Percentiles rank a stretch among this genome's conserved stretches.
These are phyloP conservation scores for Boletus fagicola DNA, from an alignment of 768 basidiomycete species.

Conservation along the genomic window DNA sequence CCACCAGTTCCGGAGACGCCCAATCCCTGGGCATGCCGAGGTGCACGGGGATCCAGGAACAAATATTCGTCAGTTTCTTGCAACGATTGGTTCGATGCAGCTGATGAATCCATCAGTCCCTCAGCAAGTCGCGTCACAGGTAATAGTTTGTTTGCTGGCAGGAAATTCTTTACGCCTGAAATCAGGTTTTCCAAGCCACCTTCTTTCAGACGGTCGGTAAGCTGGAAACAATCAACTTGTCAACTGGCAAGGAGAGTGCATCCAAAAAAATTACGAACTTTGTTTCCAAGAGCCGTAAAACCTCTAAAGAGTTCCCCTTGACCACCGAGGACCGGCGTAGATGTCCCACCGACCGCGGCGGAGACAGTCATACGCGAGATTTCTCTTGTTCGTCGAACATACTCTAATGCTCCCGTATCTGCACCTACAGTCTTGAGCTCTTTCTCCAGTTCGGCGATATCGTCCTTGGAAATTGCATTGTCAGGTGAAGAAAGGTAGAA, in stretches of 20 bases:
- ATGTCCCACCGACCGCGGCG: conserved; percentile 52
- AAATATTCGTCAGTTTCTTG: conserved; percentile 96
- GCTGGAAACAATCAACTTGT: conserved; percentile 42
- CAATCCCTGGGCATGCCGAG: conserved; percentile 51
- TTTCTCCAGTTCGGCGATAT: conserved; percentile 82
- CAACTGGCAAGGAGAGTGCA: not conserved
- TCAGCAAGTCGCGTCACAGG: conserved; percentile 91
- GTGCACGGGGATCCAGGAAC: conserved; percentile 87
- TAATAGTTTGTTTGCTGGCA: conserved; percentile 91
- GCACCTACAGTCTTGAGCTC: conserved; percentile 82
- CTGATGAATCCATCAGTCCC: conserved; percentile 95
- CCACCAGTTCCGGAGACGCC: conserved; percentile 48
- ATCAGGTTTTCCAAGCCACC: conserved; percentile 96
- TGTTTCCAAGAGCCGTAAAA: conserved; percentile 88
- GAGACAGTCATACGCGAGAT: conserved; percentile 89
- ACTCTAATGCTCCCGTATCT: conserved; percentile 82
- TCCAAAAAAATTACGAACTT: conserved; percentile 47
- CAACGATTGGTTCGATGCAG: conserved; percentile 90
- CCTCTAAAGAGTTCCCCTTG: conserved; percentile 91
- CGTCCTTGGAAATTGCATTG: conserved; percentile 80
- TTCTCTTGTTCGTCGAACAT: conserved; percentile 87
- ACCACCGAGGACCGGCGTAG: conserved; percentile 67
- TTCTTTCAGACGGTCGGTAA: conserved; percentile 91
- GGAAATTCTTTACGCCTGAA: conserved; percentile 96
- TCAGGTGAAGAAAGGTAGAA: conserved; percentile 90